Conservation (phyloP, 1,284 basidiomycete genomes). For the Rhodotorula mucilaginosa region DNA sequence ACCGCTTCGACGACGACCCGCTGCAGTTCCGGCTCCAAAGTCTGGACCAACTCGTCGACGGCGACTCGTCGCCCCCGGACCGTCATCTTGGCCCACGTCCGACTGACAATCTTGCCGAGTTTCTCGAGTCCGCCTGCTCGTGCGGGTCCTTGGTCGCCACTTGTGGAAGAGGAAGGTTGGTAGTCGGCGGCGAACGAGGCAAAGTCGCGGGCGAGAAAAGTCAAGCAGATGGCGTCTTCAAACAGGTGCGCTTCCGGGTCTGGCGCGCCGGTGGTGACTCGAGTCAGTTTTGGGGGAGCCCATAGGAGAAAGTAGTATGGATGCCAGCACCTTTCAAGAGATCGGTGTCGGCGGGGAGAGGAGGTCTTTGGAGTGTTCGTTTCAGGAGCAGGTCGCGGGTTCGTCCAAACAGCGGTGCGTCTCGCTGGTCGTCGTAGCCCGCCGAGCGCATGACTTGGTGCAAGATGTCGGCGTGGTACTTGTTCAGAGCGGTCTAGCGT, state of each 20-base stretch:
- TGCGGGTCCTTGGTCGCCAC: too few relatives aligned
- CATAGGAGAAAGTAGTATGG: too few relatives aligned
- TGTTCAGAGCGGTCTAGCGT: conserved; percentile 20
- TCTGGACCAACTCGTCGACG: conserved; percentile 17
- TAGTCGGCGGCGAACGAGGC: conserved; percentile 14
- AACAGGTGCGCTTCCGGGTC: conserved; percentile 35
- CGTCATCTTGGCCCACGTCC: conserved; percentile 35
- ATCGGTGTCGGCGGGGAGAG: neutral
- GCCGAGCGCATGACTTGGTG: conserved; percentile 5
- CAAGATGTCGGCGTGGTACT: conserved; percentile 22
- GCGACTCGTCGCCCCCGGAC: conserved; percentile 9
- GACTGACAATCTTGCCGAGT: conserved; percentile 19
- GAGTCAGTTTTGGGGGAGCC: neutral
- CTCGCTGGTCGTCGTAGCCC: conserved; percentile 10
- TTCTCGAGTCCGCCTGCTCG: conserved; percentile 10
- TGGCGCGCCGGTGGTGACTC: neutral
- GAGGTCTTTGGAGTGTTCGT: conserved; percentile 21
- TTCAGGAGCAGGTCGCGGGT: conserved; percentile 28
- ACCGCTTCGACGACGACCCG: conserved; percentile 16
- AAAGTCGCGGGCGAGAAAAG: conserved; percentile 28
- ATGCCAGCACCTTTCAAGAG: conserved; percentile 18
- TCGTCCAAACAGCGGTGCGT: conserved; percentile 13
- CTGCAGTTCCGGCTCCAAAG: conserved; percentile 20
- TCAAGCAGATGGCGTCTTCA: conserved; percentile 33
- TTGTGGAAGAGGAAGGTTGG: neutral